Evolutionary conservation across 306 rosid species (phyloP).

Genomic region (Delonix regia): DNA sequence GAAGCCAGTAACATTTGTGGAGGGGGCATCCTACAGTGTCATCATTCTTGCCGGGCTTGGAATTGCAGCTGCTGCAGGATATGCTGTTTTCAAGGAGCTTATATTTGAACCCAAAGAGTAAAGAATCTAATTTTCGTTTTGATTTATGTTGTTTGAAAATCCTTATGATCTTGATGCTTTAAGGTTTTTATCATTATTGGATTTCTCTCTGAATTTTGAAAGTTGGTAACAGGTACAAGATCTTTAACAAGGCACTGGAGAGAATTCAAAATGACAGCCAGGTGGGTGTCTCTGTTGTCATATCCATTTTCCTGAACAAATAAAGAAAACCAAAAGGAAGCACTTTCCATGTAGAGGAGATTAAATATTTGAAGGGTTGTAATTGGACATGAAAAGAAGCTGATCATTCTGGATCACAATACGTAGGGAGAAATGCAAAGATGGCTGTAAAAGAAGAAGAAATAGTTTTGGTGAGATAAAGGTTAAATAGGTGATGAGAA

Average conservation of each 20-base stretch:
- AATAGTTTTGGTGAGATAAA: conserved; percentile 1
- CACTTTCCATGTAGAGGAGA: not conserved
- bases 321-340: not conserved
- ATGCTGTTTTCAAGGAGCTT: conserved; percentile 93
- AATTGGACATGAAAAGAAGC: not conserved
- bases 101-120: conserved; percentile 96
- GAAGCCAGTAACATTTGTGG: conserved; percentile 64
- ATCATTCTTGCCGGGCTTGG: conserved; percentile 72
- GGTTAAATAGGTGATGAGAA: conserved; percentile 14
- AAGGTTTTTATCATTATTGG: conserved; percentile 11
- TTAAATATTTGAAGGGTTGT: not conserved
- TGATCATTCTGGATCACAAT: not conserved
- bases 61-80: conserved; percentile 80
- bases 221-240: conserved; percentile 53
- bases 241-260: conserved; percentile 63
- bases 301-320: not conserved
- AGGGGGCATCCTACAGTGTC: conserved; percentile 74
- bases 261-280: conserved; percentile 70
- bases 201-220: not conserved
- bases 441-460: not conserved
- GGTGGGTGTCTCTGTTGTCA: conserved; percentile 41
- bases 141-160: not conserved
- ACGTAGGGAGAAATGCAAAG: not conserved
- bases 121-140: conserved; percentile 25
- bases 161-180: not conserved